These are phyloP conservation scores for Penicillium turbatum DNA, from an alignment of 495 filamentous ascomycete species.

Conservation along the genomic window DNA sequence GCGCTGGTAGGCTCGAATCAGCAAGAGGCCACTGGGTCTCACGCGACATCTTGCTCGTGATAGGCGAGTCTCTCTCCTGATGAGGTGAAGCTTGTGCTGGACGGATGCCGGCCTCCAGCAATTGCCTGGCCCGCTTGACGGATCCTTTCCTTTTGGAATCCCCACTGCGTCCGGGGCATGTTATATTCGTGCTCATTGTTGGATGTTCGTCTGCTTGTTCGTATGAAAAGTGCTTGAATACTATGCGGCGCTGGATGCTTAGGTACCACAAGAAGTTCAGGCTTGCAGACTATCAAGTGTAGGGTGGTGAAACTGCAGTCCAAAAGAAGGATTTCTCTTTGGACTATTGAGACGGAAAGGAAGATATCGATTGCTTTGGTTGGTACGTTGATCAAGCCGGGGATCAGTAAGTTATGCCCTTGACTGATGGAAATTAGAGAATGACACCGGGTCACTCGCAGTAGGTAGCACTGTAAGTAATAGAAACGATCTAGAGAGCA, in stretches of 20 bases:
- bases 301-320: not conserved
- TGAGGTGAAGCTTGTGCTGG: conserved; percentile 29
- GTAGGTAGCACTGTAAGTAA: conserved; percentile 15
- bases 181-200: conserved; percentile 18
- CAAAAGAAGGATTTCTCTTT: not conserved
- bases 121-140: conserved; percentile 48
- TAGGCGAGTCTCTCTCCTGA: conserved; percentile 16
- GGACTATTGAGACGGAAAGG: not conserved
- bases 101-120: conserved; percentile 48
- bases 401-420: conserved; percentile 8
- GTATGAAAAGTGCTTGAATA: not conserved
- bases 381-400: conserved; percentile 18
- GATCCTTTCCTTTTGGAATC: conserved; percentile 34
- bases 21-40: conserved; percentile 42
- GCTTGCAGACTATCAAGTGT: conserved; percentile 4
- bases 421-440: conserved; percentile 10
- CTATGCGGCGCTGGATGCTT: not conserved
- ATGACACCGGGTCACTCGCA: conserved; percentile 2
- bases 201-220: not conserved
- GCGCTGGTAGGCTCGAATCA: conserved; percentile 30
- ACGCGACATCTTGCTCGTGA: conserved; percentile 23
- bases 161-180: conserved; percentile 9
- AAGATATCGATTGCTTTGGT: not conserved
- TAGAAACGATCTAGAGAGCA: conserved; percentile 9
- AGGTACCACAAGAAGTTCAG: not conserved